Conservation (phyloP, 2,329 filamentous ascomycete species). For the Aspergillus sp. region DNA sequence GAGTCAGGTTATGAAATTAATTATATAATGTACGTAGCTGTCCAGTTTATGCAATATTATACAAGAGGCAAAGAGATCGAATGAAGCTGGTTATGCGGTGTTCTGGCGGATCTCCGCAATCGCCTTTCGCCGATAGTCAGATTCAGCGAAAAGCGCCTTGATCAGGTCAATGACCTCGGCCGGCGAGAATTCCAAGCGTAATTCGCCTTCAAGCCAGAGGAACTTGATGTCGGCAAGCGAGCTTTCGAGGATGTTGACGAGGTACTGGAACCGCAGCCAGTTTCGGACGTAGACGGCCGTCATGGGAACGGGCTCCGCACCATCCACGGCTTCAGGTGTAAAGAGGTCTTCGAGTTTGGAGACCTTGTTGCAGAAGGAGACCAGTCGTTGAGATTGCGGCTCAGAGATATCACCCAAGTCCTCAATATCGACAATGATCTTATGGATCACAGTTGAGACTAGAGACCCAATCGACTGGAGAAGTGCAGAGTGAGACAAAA, state of each 20-base stretch:
- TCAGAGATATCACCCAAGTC: constrained; percentile 58
- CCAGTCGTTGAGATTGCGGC: constrained; percentile 52
- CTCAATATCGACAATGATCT: constrained; percentile 54
- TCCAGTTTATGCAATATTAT: not conserved
- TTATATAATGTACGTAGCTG: too few species aligned
- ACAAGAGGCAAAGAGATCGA: not conserved
- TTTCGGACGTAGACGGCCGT: constrained; percentile 54
- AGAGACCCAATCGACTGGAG: constrained; percentile 56
- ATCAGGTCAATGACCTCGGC: constrained; percentile 58
- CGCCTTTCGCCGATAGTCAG: constrained; percentile 49
- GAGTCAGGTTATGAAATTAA: too few species aligned
- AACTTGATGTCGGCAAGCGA: constrained; percentile 58
- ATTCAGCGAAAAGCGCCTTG: constrained; percentile 57
- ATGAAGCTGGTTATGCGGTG: not conserved
- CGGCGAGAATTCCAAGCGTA: constrained; percentile 53
- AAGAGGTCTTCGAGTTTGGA: constrained; percentile 52
- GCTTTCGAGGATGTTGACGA: constrained; percentile 55
- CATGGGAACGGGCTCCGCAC: constrained; percentile 39
- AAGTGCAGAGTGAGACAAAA: constrained; percentile 52
- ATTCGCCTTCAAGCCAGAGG: constrained; percentile 56
- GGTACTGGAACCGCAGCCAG: constrained; percentile 59
- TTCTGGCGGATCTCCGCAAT: constrained; percentile 48
- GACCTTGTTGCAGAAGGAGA: constrained; percentile 48
- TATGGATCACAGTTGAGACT: constrained; percentile 48
- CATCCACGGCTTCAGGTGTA: constrained; percentile 34